These are phyloP conservation scores for Naganishia antarctica DNA, from an alignment of 768 basidiomycete species.

Conservation along the genomic window DNA sequence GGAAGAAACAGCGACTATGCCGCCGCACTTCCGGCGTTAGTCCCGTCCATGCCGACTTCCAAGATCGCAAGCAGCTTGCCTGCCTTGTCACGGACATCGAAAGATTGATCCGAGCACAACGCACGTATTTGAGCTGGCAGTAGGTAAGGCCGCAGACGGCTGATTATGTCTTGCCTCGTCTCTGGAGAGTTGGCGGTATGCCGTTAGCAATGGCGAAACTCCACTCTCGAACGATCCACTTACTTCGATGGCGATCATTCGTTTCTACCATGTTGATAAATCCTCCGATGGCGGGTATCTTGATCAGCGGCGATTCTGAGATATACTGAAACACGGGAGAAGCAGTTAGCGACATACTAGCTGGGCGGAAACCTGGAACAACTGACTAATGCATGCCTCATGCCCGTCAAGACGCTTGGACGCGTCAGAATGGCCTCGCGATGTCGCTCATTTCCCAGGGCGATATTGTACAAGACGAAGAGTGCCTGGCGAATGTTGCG, in stretches of 20 bases:
- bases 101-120: constrained; percentile 21
- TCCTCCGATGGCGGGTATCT: constrained; percentile 26
- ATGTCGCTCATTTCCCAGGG: constrained; percentile 23
- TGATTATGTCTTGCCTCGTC: constrained; percentile 25
- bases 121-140: constrained; percentile 13
- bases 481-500: constrained; percentile 1
- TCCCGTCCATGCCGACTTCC: constrained; percentile 15
- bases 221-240: too few species aligned
- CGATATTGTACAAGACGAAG: constrained; percentile 29
- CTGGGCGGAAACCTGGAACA: neutral
- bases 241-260: constrained; percentile 29
- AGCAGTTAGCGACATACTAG: neutral
- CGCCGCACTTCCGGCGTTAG: neutral
- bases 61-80: constrained; percentile 21
- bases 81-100: constrained; percentile 29
- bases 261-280: constrained; percentile 28
- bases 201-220: too few species aligned
- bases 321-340: constrained; percentile 4
- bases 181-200: too few species aligned
- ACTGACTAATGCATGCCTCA: constrained; percentile 27
- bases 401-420: constrained; percentile 15
- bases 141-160: constrained; percentile 22
- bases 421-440: constrained; percentile 25
- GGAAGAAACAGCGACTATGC: neutral
- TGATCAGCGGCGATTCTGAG: constrained; percentile 24